A percentile compares a stretch with the other conserved stretches of the same genome.
Conservation (phyloP, 2,329 filamentous ascomycete species). For the Coniochaeta prunicola region DNA sequence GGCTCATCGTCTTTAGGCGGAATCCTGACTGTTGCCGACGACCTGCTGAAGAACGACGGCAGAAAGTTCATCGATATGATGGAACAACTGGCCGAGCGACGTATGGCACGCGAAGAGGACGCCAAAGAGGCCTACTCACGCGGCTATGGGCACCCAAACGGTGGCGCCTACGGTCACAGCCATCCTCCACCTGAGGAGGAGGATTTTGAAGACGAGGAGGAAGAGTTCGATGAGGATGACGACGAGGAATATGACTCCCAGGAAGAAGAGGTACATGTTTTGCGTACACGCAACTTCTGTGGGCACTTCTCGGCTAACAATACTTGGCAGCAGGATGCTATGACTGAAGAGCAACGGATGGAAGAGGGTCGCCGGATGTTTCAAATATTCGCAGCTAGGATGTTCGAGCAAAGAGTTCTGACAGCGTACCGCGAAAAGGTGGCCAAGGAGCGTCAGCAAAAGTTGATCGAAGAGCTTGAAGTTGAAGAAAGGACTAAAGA, state of each 20-base stretch:
- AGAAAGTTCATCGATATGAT: constrained; percentile 99
- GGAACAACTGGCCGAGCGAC: constrained; percentile 94
- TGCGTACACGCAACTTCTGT: not conserved
- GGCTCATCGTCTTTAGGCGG: constrained; percentile 59
- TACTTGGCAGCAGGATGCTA: constrained; percentile 65
- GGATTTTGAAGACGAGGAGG: constrained; percentile 63
- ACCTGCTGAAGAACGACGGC: constrained; percentile 96
- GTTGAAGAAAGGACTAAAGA: constrained; percentile 73
- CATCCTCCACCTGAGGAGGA: constrained; percentile 73
- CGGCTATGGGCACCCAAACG: constrained; percentile 49
- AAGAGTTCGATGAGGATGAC: constrained; percentile 40
- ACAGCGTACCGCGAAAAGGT: constrained; percentile 98
- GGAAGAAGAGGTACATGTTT: constrained; percentile 62
- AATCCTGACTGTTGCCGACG: constrained; percentile 96
- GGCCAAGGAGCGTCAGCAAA: constrained; percentile 81
- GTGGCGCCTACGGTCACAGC: constrained; percentile 53
- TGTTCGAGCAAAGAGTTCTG: constrained; percentile 97
- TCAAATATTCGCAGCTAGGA: constrained; percentile 92
- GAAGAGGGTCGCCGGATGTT: constrained; percentile 98
- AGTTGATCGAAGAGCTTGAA: constrained; percentile 83
- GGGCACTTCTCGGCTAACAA: constrained; percentile 23
- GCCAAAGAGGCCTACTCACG: constrained; percentile 60
- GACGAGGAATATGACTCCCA: constrained; percentile 56
- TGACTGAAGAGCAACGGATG: constrained; percentile 99
- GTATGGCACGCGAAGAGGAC: constrained; percentile 95